A percentile compares a stretch with the other conserved stretches of the same genome.
Conservation (phyloP, 192 early-diverging fungal genomes). For the Coemansia erecta region DNA sequence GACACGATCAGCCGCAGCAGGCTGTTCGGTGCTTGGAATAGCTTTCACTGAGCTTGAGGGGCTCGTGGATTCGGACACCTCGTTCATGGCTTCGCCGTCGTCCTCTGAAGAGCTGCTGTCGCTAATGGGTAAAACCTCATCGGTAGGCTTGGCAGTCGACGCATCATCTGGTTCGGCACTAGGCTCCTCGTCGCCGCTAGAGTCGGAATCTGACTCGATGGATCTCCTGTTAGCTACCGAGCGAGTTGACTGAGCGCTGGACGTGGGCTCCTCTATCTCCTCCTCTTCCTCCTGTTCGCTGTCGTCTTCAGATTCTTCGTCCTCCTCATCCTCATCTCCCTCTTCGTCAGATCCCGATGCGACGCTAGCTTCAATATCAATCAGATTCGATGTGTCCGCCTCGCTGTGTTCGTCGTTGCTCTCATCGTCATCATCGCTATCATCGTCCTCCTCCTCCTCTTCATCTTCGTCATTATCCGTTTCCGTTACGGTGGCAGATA, state of each 20-base stretch:
- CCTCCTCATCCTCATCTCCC: not conserved
- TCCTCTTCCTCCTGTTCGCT: not conserved
- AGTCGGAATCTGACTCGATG: not conserved
- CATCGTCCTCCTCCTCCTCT: conserved; percentile 3
- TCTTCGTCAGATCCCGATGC: not conserved
- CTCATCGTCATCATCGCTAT: not conserved
- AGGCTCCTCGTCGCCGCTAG: not conserved
- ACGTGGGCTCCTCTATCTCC: not conserved
- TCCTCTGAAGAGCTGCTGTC: too few species aligned
- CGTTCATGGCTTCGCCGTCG: too few species aligned
- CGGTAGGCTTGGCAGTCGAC: not conserved
- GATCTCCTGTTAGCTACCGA: not conserved
- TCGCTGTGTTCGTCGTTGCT: too few species aligned
- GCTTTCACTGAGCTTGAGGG: too few species aligned
- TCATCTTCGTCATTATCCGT: not conserved
- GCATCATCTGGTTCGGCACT: not conserved
- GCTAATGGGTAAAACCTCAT: too few species aligned
- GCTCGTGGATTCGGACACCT: too few species aligned
- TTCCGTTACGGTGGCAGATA: not conserved
- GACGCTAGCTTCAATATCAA: too few species aligned
- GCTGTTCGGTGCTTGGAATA: too few species aligned
- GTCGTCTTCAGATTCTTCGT: not conserved
- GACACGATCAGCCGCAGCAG: not conserved
- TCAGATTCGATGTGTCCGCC: too few species aligned
- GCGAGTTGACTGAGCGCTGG: not conserved